Evolutionary conservation across 768 basidiomycete species (phyloP), one percentile per base, ranked within the genome.

Genomic region (Auricularia sp.): DNA sequence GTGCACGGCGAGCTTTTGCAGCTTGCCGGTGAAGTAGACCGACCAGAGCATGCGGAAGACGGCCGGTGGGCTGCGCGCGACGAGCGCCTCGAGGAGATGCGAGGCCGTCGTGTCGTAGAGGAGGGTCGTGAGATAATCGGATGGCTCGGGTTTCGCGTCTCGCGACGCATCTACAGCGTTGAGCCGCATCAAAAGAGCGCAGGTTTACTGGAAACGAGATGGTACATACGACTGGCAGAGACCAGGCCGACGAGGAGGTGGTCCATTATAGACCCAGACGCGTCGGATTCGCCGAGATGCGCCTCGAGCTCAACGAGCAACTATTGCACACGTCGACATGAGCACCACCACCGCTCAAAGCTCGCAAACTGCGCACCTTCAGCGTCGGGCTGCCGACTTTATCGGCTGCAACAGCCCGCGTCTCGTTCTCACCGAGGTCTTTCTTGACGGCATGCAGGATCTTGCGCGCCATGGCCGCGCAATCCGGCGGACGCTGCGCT

Each of bases 91-190:
- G n/a, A 94, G 80, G 2, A 96, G 80, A 71, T 95, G 93, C 0
- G 95, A 96, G 0, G 94, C 89, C 2, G 91, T 92, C 2, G 87
- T 83, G 70, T 95, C 92, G 61, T 91, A 84, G 18, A 97, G 80
- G 12, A 97, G 81, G 1, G 90, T 90, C 10, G 83, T 82, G 62
- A 97, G 77, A 73, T 88, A 98, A 71, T 93, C 90, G 0, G 88
- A 88, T 11, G 82, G 77, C 66, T 86, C 83, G 5, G 80, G 6
- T 61, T 42, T 14, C 2, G 3, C 7, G 39, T 65, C 61, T 35
- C 65, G 61, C 60, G 23, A 12, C 10, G 60, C 29, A 14, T 44
- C 23, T 34, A 2, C 2, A 29, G 8, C n/a, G 29, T 29, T 29
- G 29, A n/a, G n/a, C 29, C 1, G 29, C 29, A 2, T 29, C 29